Percentiles rank a stretch among this genome's conserved stretches.
These are phyloP conservation scores for Sugiyamaella lignohabitans DNA, from an alignment of 805 yeast genomes.

Conservation along the genomic window DNA sequence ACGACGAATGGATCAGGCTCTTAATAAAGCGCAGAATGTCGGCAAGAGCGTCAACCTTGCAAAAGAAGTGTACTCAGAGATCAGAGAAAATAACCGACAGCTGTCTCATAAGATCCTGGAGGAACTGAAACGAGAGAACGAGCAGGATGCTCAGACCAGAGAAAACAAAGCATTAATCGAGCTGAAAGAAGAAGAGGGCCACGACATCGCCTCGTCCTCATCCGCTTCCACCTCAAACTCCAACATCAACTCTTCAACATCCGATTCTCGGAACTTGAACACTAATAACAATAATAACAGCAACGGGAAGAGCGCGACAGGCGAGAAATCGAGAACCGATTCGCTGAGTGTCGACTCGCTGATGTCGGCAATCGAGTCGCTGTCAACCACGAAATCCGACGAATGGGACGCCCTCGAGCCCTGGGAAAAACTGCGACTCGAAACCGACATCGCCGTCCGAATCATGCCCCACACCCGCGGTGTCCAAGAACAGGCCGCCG, in stretches of 20 bases:
- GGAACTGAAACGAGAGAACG: slow-evolving; percentile 13
- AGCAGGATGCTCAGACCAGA: background rate
- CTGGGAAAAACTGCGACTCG: slow-evolving; percentile 20
- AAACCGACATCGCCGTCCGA: slow-evolving; percentile 22
- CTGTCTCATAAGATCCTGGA: slow-evolving; percentile 11
- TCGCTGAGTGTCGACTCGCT: background rate
- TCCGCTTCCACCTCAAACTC: no score
- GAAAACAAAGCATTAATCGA: slow-evolving; percentile 10
- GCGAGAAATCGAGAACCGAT: no score
- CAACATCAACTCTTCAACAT: background rate
- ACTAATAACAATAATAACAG: background rate
- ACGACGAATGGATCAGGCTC: slow-evolving; percentile 18
- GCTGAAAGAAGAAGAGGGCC: slow-evolving; percentile 10
- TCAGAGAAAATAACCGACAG: slow-evolving; percentile 15
- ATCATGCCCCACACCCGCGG: slow-evolving; percentile 31
- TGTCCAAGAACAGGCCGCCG: slow-evolving; percentile 19
- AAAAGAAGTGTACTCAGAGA: slow-evolving; percentile 14
- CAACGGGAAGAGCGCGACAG: no score
- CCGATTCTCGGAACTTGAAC: background rate
- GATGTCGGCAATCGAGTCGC: background rate
- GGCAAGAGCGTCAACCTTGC: slow-evolving; percentile 12
- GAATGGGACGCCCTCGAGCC: slow-evolving; percentile 22
- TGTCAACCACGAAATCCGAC: background rate
- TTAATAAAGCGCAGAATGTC: slow-evolving; percentile 18
- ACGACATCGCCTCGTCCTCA: background rate